phyloP scores from a whole-genome alignment of 495 filamentous ascomycete genomes.

The Podospora pseudopauciseta region DNA sequence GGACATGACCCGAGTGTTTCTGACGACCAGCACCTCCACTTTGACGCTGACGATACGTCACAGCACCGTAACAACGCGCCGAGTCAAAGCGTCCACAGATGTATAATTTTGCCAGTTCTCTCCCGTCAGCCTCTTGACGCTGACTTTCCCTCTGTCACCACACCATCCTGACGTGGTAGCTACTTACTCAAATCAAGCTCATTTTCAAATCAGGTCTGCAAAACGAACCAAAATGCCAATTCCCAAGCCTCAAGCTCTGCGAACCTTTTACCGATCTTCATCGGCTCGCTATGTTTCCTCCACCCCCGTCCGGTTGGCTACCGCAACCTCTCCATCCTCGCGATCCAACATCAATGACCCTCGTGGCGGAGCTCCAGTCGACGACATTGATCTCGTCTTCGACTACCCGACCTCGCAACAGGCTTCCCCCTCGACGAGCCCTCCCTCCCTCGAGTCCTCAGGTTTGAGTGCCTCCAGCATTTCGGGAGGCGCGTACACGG shows the following conservation, averaged over 20 bases:
- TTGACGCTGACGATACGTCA: neutral
- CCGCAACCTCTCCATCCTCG: neutral
- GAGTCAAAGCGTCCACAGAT: neutral
- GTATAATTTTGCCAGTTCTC: neutral
- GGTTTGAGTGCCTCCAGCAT: neutral
- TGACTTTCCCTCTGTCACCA: neutral
- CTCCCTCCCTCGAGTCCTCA: slow-evolving; percentile 1
- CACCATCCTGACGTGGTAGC: neutral
- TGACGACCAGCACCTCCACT: neutral
- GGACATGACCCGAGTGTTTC: neutral
- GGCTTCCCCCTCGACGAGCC: slow-evolving; percentile 1
- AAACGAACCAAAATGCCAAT: neutral
- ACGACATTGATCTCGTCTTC: slow-evolving; percentile 29
- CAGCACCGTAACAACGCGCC: neutral
- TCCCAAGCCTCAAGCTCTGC: neutral
- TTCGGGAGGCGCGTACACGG: slow-evolving; percentile 1
- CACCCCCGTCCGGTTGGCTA: neutral
- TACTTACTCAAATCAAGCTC: neutral
- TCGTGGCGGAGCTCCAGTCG: slow-evolving; percentile 11
- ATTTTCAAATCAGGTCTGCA: neutral
- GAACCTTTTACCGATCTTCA: neutral
- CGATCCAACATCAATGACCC: neutral
- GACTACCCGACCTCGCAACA: slow-evolving; percentile 29
- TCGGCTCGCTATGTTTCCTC: slow-evolving; percentile 1
- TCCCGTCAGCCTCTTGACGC: neutral